Evolutionary conservation across 73 alveolate genomes (phyloP), one percentile per base, ranked within the genome.

Genomic region (Blepharisma japonicum): DNA sequence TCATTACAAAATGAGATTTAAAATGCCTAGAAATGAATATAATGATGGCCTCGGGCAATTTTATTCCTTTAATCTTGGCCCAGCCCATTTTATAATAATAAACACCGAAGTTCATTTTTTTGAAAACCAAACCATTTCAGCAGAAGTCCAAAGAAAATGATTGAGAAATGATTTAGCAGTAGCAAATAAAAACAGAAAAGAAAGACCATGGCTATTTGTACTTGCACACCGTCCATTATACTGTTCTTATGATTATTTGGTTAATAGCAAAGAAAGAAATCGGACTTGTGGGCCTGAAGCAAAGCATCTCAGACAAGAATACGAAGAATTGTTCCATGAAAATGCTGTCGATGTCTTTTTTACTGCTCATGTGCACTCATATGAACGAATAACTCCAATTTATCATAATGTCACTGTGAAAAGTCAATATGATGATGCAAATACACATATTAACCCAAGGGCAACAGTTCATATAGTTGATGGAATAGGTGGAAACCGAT

Each of bases 341-440:
- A 14, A 53, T 53, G n/a, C 67, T 53, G 67, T 53, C 27, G 67
- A 53, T 53, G 67, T 53, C 23, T 11, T 53, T 53, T 53, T 53
- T 53, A 11, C n/a, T 14, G 67, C 67, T 53, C 67, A 53, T 4
- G n/a, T 20, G n/a, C 67, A 53, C 23, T 14, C 23, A 14, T 53
- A 53, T 53, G 67, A 53, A 53, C n/a, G 67, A 53, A 53, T 20
- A 14, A 14, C n/a, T 53, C 67, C 67, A 53, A 53, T 53, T 53
- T 53, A 53, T 53, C n/a, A 53, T 53, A 20, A 20, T 53, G 23
- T 32, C 3, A 32, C 42, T 32, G 74, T 61, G 18, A 14, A n/a
- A 14, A 14, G 74, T 5, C 47, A 61, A 14, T 14, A 61, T 14
- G 50, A 61, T 14, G 46, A 25, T 25, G 5, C 14, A 1, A 61